Evolutionary conservation across 495 filamentous ascomycete genomes (phyloP).

Genomic region (Podospora conica): DNA sequence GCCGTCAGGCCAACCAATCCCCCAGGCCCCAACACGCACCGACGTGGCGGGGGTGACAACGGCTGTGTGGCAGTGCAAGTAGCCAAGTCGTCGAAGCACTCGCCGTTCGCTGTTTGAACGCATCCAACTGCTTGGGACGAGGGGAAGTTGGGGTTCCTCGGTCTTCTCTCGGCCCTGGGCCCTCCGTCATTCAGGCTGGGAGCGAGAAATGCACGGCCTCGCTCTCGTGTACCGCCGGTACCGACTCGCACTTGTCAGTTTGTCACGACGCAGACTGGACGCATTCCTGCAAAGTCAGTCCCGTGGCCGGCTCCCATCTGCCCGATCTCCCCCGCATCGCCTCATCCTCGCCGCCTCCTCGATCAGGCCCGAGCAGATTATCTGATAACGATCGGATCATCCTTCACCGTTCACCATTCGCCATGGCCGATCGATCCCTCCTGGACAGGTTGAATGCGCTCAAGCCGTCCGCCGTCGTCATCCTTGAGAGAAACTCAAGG

Average conservation of each 20-base stretch:
- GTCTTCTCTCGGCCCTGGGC: background rate
- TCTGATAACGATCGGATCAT: no score
- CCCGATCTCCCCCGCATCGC: background rate
- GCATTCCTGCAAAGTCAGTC: background rate
- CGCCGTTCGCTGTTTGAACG: background rate
- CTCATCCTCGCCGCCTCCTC: background rate
- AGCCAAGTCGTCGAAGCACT: background rate
- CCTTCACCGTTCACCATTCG: no score
- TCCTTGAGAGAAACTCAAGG: constrained; percentile 29
- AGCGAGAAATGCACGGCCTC: background rate
- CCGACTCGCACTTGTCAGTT: background rate
- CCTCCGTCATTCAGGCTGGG: background rate
- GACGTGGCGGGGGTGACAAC: background rate
- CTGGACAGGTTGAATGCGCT: constrained; percentile 81
- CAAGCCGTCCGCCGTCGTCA: constrained; percentile 35
- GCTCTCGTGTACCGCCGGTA: background rate
- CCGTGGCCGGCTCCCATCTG: background rate
- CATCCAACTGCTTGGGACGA: background rate
- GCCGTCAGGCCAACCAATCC: background rate
- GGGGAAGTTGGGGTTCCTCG: background rate
- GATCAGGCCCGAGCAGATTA: background rate
- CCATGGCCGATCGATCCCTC: constrained; percentile 65
- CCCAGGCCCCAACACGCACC: background rate
- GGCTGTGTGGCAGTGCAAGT: background rate
- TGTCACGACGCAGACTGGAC: background rate